Conservation (phyloP, 2,329 filamentous ascomycete genomes). For the Trichoderma cornu-damae region DNA sequence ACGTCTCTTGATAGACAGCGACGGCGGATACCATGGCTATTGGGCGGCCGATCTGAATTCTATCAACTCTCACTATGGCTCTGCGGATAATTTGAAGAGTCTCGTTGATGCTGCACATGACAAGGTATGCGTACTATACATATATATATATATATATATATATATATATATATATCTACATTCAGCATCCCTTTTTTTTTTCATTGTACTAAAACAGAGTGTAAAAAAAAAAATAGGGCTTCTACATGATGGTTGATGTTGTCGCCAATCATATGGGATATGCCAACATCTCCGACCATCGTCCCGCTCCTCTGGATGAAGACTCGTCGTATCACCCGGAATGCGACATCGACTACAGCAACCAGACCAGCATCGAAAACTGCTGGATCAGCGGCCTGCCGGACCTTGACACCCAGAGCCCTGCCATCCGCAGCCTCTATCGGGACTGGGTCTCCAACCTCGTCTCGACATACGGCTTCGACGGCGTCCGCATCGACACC, state of each 20-base stretch:
- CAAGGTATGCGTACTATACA: no score
- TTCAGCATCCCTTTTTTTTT: neutral
- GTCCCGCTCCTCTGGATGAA: conserved; percentile 45
- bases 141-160: no score
- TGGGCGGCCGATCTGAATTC: conserved; percentile 47
- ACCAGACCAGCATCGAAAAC: conserved; percentile 43
- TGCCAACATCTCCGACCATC: conserved; percentile 43
- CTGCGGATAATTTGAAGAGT: conserved; percentile 51
- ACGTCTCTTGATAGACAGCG: conserved; percentile 27
- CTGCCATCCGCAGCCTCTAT: conserved; percentile 45
- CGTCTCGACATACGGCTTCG: conserved; percentile 57
- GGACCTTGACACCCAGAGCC: conserved; percentile 54
- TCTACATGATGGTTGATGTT: conserved; percentile 57
- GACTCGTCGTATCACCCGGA: conserved; percentile 55
- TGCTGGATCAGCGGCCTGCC: conserved; percentile 58
- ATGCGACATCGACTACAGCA: conserved; percentile 52
- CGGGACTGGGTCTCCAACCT: conserved; percentile 55
- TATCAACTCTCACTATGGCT: conserved; percentile 56
- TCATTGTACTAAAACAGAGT: neutral
- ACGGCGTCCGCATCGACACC: conserved; percentile 57
- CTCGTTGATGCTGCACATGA: conserved; percentile 52
- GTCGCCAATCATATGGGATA: conserved; percentile 56
- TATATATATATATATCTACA: no score
- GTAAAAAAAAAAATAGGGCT: conserved; percentile 24
- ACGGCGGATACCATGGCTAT: conserved; percentile 51